A percentile compares a stretch with the other conserved stretches of the same genome.
These are phyloP conservation scores for Diaporthe eres DNA, from an alignment of 2,329 filamentous ascomycete genomes.

Conservation along the genomic window DNA sequence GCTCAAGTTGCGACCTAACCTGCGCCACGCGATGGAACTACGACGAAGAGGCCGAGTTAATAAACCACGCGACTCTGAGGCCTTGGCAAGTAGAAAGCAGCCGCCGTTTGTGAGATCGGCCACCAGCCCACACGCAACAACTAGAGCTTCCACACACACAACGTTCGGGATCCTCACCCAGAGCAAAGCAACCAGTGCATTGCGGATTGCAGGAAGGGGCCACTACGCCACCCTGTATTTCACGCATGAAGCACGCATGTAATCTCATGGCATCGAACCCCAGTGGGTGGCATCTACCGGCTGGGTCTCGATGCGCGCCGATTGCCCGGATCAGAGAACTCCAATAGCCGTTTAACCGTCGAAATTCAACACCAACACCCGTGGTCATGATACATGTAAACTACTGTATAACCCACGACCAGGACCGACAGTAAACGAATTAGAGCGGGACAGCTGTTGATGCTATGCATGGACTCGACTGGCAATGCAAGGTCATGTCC, in stretches of 20 bases:
- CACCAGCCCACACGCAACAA: neutral
- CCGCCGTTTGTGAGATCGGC: neutral
- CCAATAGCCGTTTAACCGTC: conserved; percentile 16
- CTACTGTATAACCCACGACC: conserved; percentile 13
- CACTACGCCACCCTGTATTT: neutral
- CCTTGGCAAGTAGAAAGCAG: neutral
- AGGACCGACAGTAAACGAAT: conserved; percentile 11
- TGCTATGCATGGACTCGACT: conserved; percentile 21
- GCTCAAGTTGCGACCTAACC: conserved; percentile 3
- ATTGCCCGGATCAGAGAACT: conserved; percentile 11
- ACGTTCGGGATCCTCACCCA: neutral
- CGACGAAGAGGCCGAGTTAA: neutral
- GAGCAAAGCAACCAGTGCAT: neutral
- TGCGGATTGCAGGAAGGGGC: neutral
- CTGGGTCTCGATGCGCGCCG: neutral
- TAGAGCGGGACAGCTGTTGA: conserved; percentile 16
- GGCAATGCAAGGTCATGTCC: conserved; percentile 23
- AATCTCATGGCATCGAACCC: neutral
- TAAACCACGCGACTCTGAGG: conserved; percentile 3
- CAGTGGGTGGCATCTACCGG: no score
- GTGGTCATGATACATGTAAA: conserved; percentile 6
- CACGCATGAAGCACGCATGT: neutral
- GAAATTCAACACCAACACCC: conserved; percentile 9
- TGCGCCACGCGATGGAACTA: conserved; percentile 25
- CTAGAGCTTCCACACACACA: neutral